Base-by-base conservation (phyloP, 2,329 filamentous ascomycete genomes). In the Epichloe aotearoae region DNA sequence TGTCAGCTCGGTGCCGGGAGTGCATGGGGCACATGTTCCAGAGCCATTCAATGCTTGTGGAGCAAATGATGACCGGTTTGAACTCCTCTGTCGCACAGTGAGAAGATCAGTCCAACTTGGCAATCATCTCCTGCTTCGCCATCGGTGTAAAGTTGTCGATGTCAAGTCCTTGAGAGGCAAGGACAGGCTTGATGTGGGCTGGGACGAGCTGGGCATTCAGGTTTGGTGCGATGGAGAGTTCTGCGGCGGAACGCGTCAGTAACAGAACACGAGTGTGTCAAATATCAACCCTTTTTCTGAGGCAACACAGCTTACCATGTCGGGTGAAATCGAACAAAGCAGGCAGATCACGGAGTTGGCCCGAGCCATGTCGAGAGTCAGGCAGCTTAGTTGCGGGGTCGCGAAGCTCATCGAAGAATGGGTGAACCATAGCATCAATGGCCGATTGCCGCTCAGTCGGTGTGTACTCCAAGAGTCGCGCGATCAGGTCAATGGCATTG, bases 361-460 rank as follows among this genome's bases (percentile, higher is more conserved):
- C 86, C 58, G 85, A 87, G 55, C 87, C 80, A 70, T 96, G 89
- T 65, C 93, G 86, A 23, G 93, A 98, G 67, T 98, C 93, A 10
- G 91, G 93, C 57, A 98, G 77, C 67, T 85, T 87, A 53, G 90
- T 97, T 66, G 69, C 82, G n/a, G 89, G 88, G 62, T 96, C 89
- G 62, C 93, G 82, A 56, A 98, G 77, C 70, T 98, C 93, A 63
- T 98, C 91, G 64, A 98, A 98, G 79, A 97, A 98, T 38, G 93
- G 89, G 63, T 98, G 93, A 52, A 94, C 86, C 90, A 98, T 95
- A 49, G 93, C 93, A 63, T 97, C 88, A 56, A 98, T 83, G 20
- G 93, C 89, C 6, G 88, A 88, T 57, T 96, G 78, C 61, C 93
- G 86, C 73, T 97, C 89, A 1, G 93, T 97, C 10, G 93, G 93